phyloP scores from a whole-genome alignment of 495 filamentous ascomycete species.

The Penicillium canariense region DNA sequence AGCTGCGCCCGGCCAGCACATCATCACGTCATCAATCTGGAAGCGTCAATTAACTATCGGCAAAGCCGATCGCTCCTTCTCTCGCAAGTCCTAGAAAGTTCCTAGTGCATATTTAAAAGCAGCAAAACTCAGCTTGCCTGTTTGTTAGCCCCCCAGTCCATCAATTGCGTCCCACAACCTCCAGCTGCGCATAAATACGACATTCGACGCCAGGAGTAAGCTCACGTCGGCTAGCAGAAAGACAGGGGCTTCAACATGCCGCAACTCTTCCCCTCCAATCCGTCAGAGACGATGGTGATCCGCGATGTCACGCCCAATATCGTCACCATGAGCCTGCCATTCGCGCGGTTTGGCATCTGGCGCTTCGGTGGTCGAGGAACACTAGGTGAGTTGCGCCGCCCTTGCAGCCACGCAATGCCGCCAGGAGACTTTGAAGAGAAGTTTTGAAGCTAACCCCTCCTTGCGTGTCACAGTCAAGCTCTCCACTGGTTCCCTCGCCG shows the following conservation, averaged over 20 bases:
- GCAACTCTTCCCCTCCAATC: conserved; percentile 59
- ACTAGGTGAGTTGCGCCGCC: conserved; percentile 55
- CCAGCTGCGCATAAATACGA: conserved; percentile 8
- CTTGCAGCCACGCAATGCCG: conserved; percentile 3
- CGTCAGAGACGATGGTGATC: conserved; percentile 80
- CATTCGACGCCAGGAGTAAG: conserved; percentile 20
- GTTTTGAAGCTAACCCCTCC: conserved; percentile 7
- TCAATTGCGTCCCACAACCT: background rate
- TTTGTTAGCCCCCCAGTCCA: conserved; percentile 22
- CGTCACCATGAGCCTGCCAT: conserved; percentile 79
- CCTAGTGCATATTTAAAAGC: conserved; percentile 2
- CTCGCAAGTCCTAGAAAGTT: background rate
- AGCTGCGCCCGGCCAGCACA: conserved; percentile 3
- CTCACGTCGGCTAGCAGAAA: background rate
- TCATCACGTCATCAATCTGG: background rate
- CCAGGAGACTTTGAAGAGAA: background rate
- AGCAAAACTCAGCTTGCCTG: background rate
- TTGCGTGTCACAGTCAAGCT: conserved; percentile 62
- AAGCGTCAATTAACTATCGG: background rate
- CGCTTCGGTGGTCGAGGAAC: conserved; percentile 88
- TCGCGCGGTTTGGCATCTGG: conserved; percentile 73
- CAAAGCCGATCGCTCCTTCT: background rate
- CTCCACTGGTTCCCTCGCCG: conserved; percentile 69
- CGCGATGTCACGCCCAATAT: conserved; percentile 77
- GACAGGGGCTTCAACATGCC: conserved; percentile 21